These are phyloP conservation scores for Magnaporthiopsis incrustans DNA, from an alignment of 2,329 filamentous ascomycete species.

Conservation along the genomic window DNA sequence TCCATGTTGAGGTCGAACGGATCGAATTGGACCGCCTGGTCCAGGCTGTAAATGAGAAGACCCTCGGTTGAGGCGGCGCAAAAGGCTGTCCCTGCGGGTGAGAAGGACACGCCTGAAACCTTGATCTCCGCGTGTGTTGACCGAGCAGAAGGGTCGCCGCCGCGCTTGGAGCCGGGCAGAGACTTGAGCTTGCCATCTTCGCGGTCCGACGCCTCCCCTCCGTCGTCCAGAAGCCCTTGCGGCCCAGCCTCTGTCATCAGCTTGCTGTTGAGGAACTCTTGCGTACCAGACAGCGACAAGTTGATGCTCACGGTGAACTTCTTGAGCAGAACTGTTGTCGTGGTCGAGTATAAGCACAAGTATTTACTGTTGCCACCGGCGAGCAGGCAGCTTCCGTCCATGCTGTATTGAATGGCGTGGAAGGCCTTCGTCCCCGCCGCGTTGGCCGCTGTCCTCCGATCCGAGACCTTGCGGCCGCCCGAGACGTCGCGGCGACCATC, in stretches of 20 bases:
- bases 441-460: conserved; percentile 86
- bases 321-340: conserved; percentile 82
- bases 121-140: conserved; percentile 74
- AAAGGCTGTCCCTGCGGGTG: conserved; percentile 81
- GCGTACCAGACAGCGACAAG: conserved; percentile 88
- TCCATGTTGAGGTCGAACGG: conserved; percentile 93
- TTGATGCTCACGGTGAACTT: conserved; percentile 96
- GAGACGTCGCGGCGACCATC: conserved; percentile 90
- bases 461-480: conserved; percentile 79
- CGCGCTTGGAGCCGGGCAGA: conserved; percentile 79
- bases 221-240: conserved; percentile 73
- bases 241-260: conserved; percentile 87
- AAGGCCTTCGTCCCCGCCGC: conserved; percentile 86
- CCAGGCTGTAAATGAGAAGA: conserved; percentile 85
- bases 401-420: conserved; percentile 79
- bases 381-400: conserved; percentile 82
- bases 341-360: conserved; percentile 94
- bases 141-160: conserved; percentile 70
- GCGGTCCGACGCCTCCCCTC: conserved; percentile 79
- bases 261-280: conserved; percentile 93
- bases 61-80: conserved; percentile 95
- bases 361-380: conserved; percentile 97
- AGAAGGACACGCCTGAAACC: conserved; percentile 78
- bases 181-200: conserved; percentile 74
- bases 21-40: conserved; percentile 78